Evolutionary conservation across 306 rosid species (phyloP).

Genomic region (Cicer chorassanicum): DNA sequence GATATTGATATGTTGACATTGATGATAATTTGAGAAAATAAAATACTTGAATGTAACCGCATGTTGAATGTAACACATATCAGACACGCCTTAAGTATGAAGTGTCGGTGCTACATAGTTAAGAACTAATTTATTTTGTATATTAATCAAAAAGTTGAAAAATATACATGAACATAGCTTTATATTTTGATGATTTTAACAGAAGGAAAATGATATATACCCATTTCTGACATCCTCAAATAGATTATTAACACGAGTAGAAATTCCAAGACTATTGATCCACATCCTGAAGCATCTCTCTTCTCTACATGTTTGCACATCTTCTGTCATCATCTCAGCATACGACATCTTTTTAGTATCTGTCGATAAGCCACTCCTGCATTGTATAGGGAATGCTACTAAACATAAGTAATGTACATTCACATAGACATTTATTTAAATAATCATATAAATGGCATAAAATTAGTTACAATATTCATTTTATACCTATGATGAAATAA

Average conservation of each 20-base stretch:
- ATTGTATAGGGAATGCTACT: slow-evolving; percentile 38
- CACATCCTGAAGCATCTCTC: slow-evolving; percentile 95
- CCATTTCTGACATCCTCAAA: slow-evolving; percentile 97
- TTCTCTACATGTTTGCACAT: slow-evolving; percentile 88
- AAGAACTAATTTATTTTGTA: slow-evolving; percentile 23
- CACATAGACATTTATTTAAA: slow-evolving; percentile 3
- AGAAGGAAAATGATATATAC: slow-evolving; percentile 49
- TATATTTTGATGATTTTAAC: slow-evolving; percentile 23
- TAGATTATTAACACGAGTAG: slow-evolving; percentile 68
- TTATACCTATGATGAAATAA: slow-evolving; percentile 86
- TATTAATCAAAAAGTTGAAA: not conserved
- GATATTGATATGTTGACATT: too few species aligned
- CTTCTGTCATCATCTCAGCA: slow-evolving; percentile 96
- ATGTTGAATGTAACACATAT: too few species aligned
- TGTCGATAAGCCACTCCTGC: slow-evolving; percentile 90
- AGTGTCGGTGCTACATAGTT: not conserved
- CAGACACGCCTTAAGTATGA: too few species aligned
- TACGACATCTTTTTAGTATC: slow-evolving; percentile 77
- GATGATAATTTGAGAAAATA: too few species aligned
- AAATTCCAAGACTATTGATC: slow-evolving; percentile 95
- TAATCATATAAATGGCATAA: slow-evolving; percentile 9
- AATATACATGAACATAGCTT: slow-evolving; percentile 4
- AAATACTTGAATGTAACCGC: too few species aligned
- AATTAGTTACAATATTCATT: slow-evolving; percentile 27
- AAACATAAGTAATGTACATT: slow-evolving; percentile 21